Evolutionary conservation across 495 filamentous ascomycete species (phyloP).

Genomic region (Lophiostoma macrostomum): DNA sequence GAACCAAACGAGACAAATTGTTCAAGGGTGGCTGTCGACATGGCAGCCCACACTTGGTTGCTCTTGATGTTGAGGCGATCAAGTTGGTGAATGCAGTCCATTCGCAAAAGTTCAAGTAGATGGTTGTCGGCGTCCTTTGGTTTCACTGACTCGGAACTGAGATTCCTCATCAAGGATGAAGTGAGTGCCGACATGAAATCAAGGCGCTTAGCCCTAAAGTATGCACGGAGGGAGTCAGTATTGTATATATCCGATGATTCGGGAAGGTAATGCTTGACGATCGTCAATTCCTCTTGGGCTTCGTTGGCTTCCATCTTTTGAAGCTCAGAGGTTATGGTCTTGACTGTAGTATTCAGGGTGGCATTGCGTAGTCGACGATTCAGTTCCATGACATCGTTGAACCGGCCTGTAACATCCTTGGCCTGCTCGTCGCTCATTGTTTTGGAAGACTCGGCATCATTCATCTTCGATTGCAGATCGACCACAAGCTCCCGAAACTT

Average conservation of each 20-base stretch:
- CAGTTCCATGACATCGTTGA: constrained; percentile 90
- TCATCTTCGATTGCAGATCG: constrained; percentile 79
- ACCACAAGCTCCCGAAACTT: constrained; percentile 86
- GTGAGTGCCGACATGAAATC: constrained; percentile 84
- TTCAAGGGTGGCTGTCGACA: constrained; percentile 70
- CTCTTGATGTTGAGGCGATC: constrained; percentile 79
- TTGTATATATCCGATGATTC: constrained; percentile 64
- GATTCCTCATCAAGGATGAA: constrained; percentile 74
- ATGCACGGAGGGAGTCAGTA: constrained; percentile 74
- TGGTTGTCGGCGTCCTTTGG: constrained; percentile 67
- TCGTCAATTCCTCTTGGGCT: constrained; percentile 80
- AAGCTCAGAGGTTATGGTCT: constrained; percentile 88
- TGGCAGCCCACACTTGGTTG: constrained; percentile 75
- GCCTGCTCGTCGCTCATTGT: constrained; percentile 90
- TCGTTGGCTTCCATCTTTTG: constrained; percentile 85
- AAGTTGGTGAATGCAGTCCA: constrained; percentile 79
- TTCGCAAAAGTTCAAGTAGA: constrained; percentile 56
- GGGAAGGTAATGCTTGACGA: constrained; percentile 84
- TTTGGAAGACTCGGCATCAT: constrained; percentile 86
- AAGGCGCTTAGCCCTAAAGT: constrained; percentile 83
- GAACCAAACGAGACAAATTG: constrained; percentile 72
- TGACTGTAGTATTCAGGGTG: constrained; percentile 84
- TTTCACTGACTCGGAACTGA: constrained; percentile 54
- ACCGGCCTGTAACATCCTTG: constrained; percentile 77
- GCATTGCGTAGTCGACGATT: constrained; percentile 90